Evolutionary conservation across 192 early-diverging fungal genomes (phyloP), one percentile per base, ranked within the genome.

Genomic region (Podila minutissima): DNA sequence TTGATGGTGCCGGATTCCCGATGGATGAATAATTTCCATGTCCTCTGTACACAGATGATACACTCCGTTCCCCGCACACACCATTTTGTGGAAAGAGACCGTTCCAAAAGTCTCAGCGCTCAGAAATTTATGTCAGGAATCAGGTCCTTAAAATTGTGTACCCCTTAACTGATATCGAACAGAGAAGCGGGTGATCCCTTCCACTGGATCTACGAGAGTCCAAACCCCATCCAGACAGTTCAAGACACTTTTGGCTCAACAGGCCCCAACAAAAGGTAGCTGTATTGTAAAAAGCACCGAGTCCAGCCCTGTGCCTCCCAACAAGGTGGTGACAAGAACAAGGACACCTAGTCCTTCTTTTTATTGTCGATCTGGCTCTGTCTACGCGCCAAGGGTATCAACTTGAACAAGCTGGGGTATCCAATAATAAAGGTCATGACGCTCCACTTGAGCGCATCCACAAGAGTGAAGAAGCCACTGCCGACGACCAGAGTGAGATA

Each of bases 401-500:
- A 5, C 20, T 58, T n/a, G 48, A 59, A 51, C 7, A 69, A 48
- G 28, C 26, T 48, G 5, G 65, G 62, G 57, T 65, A 81, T 8
- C 77, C 77, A 64, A 73, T 69, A 9, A 73, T 26, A 12, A 73
- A 19, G n/a, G 67, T 31, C 12, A 35, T 11, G 8, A 73, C 51
- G 6, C 10, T 22, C 77, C 77, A 81, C 29, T 69, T 71, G 5
- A 68, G 13, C 4, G 68, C 32, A 31, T 81, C 60, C 4, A 38
- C 6, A 0, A 51, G 5, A 7, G 51, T 41, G 26, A 81, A 81
- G 49, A 81, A 73, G 9, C 58, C 71, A 9, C 33, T 46, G 2
- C 77, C 71, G 15, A 81, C 77, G 0, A 81, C 49, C 0, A 67
- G 50, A 1, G 77, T 73, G 35, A 81, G 66, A 35, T 81, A 81